Base-by-base conservation (phyloP, 2,329 filamentous ascomycete genomes). In the Nigrospora sphaerica region DNA sequence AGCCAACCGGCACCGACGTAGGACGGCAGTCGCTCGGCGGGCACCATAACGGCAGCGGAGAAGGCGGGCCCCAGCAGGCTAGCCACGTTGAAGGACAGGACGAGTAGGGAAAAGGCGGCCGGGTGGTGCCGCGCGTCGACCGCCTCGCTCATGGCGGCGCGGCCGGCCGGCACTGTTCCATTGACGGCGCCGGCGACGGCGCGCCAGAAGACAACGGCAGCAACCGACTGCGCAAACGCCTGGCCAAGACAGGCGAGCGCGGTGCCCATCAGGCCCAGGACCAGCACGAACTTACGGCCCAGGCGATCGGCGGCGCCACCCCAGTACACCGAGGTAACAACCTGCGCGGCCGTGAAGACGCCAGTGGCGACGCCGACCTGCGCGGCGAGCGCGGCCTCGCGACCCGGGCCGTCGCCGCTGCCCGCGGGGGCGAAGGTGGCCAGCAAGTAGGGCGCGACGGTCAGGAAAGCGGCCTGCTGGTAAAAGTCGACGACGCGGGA, bases 281-380 rank as follows among this genome's bases (percentile, higher is more conserved):
- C 67, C n/a, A 90, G 72, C 13, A 88, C 83, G 47, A 71, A 73
- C 64, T 89, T 89, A 28, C 86, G 72, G 0, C 86, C 86, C 48
- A 74, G 71, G 48, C 73, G 73, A 52, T 85, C 80, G 2, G 79
- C 76, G 3, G 84, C 71, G 31, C 83, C 74, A 1, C 86, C 86
- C 86, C 86, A 89, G 49, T 85, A 70, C 42, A 90, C 79, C 1
- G 85, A 84, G 1, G 85, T 89, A 17, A 85, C 61, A 48, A 88
- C 87, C 57, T 90, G 86, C 0, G 83, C 82, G 6, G 81, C 81
- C 0, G 85, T 86, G 58, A 89, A 90, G 23, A 80, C 79, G 14
- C 81, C 85, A 46, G 85, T 81, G 23, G 89, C 67, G 17, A 88
- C 69, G 23, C 86, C 85, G 0, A 83, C 85, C 58, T 88, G 85